A percentile compares a stretch with the other conserved stretches of the same genome.
phyloP scores from a whole-genome alignment of 257 asterid genomes.

The Penstemon eatonii region DNA sequence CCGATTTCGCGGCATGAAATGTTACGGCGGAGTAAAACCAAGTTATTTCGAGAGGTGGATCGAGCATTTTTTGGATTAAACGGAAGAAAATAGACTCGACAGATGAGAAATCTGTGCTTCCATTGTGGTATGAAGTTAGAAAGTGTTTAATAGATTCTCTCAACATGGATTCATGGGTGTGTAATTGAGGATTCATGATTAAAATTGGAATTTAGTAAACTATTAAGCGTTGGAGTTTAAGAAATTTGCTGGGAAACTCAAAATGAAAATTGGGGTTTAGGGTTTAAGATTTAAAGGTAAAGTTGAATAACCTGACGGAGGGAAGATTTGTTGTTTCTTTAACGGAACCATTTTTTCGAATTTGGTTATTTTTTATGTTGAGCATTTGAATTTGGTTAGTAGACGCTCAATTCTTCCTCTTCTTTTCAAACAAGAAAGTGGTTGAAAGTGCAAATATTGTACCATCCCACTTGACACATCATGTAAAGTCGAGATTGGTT shows the following conservation, averaged over 20 bases:
- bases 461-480: too few species aligned
- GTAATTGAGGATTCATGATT: constrained; percentile 42
- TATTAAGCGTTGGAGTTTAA: constrained; percentile 8
- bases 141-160: constrained; percentile 72
- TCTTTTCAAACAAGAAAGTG: too few species aligned
- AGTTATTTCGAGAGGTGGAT: constrained; percentile 79
- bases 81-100: constrained; percentile 85
- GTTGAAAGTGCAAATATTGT: too few species aligned
- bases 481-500: too few species aligned
- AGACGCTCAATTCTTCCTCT: too few species aligned
- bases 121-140: constrained; percentile 47
- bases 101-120: constrained; percentile 60
- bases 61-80: constrained; percentile 69
- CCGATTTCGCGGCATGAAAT: constrained; percentile 51
- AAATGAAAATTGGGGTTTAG: not conserved
- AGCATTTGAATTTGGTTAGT: too few species aligned
- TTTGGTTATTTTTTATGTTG: too few species aligned
- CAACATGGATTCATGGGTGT: constrained; percentile 52
- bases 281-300: not conserved
- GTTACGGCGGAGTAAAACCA: constrained; percentile 89
- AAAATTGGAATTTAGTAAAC: not conserved
- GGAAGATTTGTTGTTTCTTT: too few species aligned
- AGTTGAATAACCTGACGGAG: not conserved
- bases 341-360: too few species aligned
- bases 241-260: not conserved